A percentile compares a stretch with the other conserved stretches of the same genome.
Evolutionary conservation across 495 filamentous ascomycete species (phyloP).

Genomic region (Xylaria scruposa): DNA sequence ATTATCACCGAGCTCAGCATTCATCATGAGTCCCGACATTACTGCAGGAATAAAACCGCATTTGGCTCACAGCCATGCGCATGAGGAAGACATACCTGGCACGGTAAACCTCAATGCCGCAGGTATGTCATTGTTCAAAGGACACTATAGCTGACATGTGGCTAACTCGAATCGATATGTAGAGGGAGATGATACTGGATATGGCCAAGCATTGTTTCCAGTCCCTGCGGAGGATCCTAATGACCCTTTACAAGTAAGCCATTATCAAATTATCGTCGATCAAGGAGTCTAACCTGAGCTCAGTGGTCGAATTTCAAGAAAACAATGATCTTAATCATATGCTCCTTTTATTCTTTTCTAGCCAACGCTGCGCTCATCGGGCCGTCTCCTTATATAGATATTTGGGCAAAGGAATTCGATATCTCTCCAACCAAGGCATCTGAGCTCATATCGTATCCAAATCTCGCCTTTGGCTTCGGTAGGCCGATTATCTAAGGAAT

Average conservation of each 20-base stretch:
- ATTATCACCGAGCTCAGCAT: neutral
- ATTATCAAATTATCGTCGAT: neutral
- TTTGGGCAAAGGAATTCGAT: slow-evolving; percentile 62
- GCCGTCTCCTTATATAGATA: slow-evolving; percentile 64
- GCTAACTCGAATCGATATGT: slow-evolving; percentile 13
- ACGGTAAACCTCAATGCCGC: slow-evolving; percentile 61
- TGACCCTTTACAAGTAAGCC: slow-evolving; percentile 62
- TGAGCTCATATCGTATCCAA: slow-evolving; percentile 66
- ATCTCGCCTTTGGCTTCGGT: slow-evolving; percentile 69
- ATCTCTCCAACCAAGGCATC: slow-evolving; percentile 59
- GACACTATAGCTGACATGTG: neutral
- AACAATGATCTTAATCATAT: slow-evolving; percentile 64
- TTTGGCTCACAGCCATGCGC: slow-evolving; percentile 58
- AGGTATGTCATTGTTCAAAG: slow-evolving; percentile 35
- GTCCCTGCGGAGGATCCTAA: slow-evolving; percentile 69
- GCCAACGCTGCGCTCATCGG: slow-evolving; percentile 65
- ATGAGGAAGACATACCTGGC: slow-evolving; percentile 63
- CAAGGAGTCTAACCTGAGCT: slow-evolving; percentile 21
- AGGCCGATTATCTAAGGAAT: neutral
- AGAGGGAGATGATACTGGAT: slow-evolving; percentile 68
- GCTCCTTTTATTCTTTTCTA: slow-evolving; percentile 66
- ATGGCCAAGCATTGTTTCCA: slow-evolving; percentile 67
- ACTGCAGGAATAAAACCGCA: slow-evolving; percentile 20
- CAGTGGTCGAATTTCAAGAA: slow-evolving; percentile 67
- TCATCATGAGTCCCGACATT: slow-evolving; percentile 1